Base-by-base conservation (phyloP, 2,329 filamentous ascomycete genomes). In the Scedosporium aurantiacum region DNA sequence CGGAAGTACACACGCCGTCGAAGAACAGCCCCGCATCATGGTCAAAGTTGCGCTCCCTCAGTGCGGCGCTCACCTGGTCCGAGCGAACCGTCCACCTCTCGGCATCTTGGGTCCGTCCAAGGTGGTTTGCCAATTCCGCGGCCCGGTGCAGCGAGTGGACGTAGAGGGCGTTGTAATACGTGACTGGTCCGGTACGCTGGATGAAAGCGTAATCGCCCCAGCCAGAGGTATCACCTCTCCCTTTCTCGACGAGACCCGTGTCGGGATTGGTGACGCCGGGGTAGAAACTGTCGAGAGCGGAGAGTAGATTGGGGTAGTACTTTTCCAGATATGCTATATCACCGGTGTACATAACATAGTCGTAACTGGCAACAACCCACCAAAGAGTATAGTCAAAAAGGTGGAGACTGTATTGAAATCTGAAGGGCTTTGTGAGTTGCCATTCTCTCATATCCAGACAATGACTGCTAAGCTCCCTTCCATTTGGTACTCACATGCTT, bases 181-280 rank as follows among this genome's bases (percentile, higher is more conserved):
- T 79, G 23, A 80, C 74, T 1, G 76, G 69, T 0, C 79, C 79
- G 21, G 68, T 73, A 2, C 79, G 73, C 1, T 73, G 72, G 1
- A 82, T 67, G 64, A 82, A 82, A 0, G 78, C 79, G 64, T 77
- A 82, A 66, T 82, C 79, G 3, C 79, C 79, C 62, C 79, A 79
- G 1, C 70, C 71, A 16, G 63, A 57, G 7, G 64, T 63, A 0
- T 62, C 65, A n/a, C 57, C 58, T 5, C 68, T 70, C 1, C 71
- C 73, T 60, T 80, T 79, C 18, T 73, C 69, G 2, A 82, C 69
- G 0, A 79, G 71, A 0, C 69, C 68, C 0, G 75, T 79, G 0
- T 65, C 63, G 3, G 58, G 54, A 60, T 78, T 73, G 7, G 75
- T 78, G 43, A 76, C 67, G 2, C 71, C 69, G 1, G 74, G 73